These are phyloP conservation scores for Apiotrichum montevideense DNA, from an alignment of 1,284 basidiomycete species.

Conservation along the genomic window DNA sequence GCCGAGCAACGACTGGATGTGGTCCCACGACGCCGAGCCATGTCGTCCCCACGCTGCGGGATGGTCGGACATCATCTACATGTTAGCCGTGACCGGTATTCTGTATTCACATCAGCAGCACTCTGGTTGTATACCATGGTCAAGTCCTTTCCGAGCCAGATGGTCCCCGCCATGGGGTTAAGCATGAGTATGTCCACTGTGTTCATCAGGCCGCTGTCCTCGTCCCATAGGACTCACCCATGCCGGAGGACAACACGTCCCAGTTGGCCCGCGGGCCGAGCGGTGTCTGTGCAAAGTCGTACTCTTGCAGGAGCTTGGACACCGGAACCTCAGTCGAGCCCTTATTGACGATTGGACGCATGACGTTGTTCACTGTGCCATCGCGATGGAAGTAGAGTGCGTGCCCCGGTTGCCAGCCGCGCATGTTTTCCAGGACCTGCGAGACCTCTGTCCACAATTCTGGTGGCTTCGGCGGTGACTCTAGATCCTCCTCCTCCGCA, in stretches of 20 bases:
- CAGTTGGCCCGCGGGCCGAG: background rate
- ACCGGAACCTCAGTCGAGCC: background rate
- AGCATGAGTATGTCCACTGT: background rate
- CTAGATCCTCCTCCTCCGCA: background rate
- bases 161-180: background rate
- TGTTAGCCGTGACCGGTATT: background rate
- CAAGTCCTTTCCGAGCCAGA: slow-evolving; percentile 44
- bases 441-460: background rate
- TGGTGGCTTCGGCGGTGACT: no score
- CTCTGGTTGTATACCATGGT: slow-evolving; percentile 43
- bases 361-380: background rate
- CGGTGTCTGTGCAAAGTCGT: background rate
- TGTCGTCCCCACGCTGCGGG: slow-evolving; percentile 40
- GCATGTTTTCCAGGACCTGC: background rate
- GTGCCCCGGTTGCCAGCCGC: background rate
- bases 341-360: background rate
- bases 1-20: slow-evolving; percentile 19
- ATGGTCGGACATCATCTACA: slow-evolving; percentile 26
- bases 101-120: slow-evolving; percentile 27
- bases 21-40: slow-evolving; percentile 32
- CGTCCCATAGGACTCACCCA: background rate
- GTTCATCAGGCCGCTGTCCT: background rate
- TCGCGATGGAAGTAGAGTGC: background rate
- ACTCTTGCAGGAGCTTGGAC: background rate
- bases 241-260: background rate